Percentiles rank a stretch among this genome's conserved stretches.
Evolutionary conservation across 306 rosid species (phyloP).

Genomic region (Vigna nakashimae): DNA sequence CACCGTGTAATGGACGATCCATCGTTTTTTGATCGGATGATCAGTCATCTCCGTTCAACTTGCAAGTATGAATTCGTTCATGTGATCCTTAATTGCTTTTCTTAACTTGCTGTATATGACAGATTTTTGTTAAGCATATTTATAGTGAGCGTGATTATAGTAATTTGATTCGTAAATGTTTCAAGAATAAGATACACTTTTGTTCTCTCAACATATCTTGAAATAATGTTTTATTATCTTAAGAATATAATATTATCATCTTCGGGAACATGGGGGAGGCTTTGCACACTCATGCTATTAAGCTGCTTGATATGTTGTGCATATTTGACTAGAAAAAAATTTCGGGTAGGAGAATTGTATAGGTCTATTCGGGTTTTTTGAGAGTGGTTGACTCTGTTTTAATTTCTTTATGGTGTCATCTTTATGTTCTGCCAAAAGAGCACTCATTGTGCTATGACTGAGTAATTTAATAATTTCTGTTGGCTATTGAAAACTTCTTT

Average conservation of each 20-base stretch:
- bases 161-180: background rate
- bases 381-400: background rate
- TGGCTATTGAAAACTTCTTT: background rate
- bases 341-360: background rate
- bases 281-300: background rate
- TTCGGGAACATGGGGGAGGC: background rate
- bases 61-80: slow-evolving; percentile 70
- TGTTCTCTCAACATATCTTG: background rate
- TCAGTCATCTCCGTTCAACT: slow-evolving; percentile 70
- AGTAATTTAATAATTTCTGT: no score
- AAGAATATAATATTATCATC: background rate
- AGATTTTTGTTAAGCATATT: background rate
- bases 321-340: no score
- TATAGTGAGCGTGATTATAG: background rate
- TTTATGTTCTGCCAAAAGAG: background rate
- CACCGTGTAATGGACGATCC: slow-evolving; percentile 64
- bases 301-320: background rate
- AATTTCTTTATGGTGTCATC: background rate
- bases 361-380: background rate
- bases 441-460: background rate
- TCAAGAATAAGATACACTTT: no score
- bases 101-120: background rate
- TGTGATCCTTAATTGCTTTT: slow-evolving; percentile 20
- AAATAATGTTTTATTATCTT: background rate
- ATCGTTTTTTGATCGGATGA: slow-evolving; percentile 62